These are phyloP conservation scores for Ophiostoma quercus DNA, from an alignment of 2,329 filamentous ascomycete genomes.

Conservation along the genomic window DNA sequence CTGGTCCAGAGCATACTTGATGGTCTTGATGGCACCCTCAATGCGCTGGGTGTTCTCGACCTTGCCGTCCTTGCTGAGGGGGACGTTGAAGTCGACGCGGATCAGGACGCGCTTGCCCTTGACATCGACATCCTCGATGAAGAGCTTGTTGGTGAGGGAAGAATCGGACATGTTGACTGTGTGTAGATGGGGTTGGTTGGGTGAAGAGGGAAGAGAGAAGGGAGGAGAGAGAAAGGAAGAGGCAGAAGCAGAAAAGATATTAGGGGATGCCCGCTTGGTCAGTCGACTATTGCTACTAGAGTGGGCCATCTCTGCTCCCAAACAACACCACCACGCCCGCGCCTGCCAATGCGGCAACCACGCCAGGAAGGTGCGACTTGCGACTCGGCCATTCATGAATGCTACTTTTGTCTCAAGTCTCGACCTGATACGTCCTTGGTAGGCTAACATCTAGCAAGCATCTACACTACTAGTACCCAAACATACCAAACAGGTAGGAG, in stretches of 20 bases:
- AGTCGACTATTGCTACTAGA: constrained; percentile 6
- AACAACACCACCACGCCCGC: not conserved
- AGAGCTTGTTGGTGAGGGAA: constrained; percentile 96
- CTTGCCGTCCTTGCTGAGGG: constrained; percentile 85
- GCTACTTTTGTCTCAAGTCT: not conserved
- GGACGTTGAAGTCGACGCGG: constrained; percentile 99
- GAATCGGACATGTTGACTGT: constrained; percentile 53
- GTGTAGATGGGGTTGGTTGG: not conserved
- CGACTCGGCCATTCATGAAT: not conserved
- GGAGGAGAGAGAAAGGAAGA: not conserved
- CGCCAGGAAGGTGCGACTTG: constrained; percentile 10
- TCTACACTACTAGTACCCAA: not conserved
- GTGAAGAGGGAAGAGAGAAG: not conserved
- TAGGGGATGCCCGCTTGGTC: not conserved
- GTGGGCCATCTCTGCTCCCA: constrained; percentile 10
- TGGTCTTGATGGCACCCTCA: constrained; percentile 87
- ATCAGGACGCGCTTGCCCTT: constrained; percentile 98
- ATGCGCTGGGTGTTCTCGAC: constrained; percentile 99
- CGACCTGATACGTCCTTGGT: not conserved
- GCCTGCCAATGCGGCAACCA: constrained; percentile 4
- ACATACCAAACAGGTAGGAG: not conserved
- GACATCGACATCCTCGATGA: constrained; percentile 92
- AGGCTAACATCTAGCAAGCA: not conserved
- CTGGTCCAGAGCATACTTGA: constrained; percentile 87
- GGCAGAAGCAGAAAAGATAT: not conserved